Percentiles rank a stretch among this genome's conserved stretches.
Conservation (phyloP, 371 early-diverging fungal species). For the Mucor circinelloides region DNA sequence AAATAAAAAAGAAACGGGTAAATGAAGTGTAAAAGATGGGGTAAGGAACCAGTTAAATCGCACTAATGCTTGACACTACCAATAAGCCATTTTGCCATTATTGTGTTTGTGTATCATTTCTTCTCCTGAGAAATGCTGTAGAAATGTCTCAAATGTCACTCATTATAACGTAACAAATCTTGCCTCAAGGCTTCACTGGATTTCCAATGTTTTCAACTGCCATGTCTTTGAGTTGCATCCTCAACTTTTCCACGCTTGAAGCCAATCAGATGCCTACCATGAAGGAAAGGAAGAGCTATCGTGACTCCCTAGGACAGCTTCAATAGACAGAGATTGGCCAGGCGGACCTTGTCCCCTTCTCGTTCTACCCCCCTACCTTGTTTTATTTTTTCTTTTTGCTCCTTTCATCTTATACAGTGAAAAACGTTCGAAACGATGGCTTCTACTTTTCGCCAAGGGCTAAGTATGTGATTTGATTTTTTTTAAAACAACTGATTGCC, state of each 20-base stretch:
- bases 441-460: constrained; percentile 46
- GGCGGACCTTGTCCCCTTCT: constrained; percentile 8
- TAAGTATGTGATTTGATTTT: constrained; percentile 34
- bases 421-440: constrained; percentile 21
- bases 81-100: neutral
- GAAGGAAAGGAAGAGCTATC: neutral
- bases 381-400: neutral
- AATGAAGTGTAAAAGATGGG: neutral
- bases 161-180: neutral
- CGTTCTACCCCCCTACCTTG: constrained; percentile 16
- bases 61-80: neutral
- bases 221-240: neutral
- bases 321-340: neutral
- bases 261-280: neutral
- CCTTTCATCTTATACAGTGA: neutral
- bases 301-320: neutral
- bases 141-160: neutral
- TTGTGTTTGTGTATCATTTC: neutral
- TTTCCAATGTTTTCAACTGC: neutral
- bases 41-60: neutral
- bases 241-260: neutral
- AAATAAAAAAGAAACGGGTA: constrained; percentile 1
- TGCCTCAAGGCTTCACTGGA: neutral
- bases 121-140: neutral
- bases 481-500: neutral